Evolutionary conservation across 495 filamentous ascomycete species (phyloP).

Genomic region (Aspergillus ostianus): DNA sequence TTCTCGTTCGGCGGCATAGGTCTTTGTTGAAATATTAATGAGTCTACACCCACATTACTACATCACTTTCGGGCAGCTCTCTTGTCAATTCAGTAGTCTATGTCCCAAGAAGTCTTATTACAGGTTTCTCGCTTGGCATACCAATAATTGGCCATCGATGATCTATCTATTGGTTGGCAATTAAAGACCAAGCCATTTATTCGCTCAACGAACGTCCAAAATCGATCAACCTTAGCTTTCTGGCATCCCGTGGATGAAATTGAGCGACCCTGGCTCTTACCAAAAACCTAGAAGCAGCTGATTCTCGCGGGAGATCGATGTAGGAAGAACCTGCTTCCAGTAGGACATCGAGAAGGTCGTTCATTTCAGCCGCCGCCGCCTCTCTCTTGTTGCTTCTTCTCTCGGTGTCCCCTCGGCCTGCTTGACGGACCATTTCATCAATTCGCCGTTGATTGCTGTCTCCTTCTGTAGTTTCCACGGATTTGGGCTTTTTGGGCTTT

Average conservation of each 20-base stretch:
- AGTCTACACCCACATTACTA: background rate
- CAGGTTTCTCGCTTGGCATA: background rate
- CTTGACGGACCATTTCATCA: slow-evolving; percentile 62
- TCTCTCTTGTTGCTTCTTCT: slow-evolving; percentile 55
- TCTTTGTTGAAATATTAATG: background rate
- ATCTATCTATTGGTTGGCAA: background rate
- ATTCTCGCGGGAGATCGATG: slow-evolving; percentile 67
- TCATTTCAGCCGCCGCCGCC: slow-evolving; percentile 64
- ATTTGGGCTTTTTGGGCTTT: slow-evolving; percentile 61
- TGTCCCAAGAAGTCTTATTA: background rate
- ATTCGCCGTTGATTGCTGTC: slow-evolving; percentile 62
- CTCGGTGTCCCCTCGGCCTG: slow-evolving; percentile 24
- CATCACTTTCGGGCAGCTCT: background rate
- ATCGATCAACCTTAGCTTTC: slow-evolving; percentile 72
- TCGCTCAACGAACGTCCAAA: slow-evolving; percentile 78
- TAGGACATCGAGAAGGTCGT: slow-evolving; percentile 61
- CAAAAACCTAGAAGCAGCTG: slow-evolving; percentile 78
- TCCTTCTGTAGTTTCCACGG: slow-evolving; percentile 38
- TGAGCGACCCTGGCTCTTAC: slow-evolving; percentile 81
- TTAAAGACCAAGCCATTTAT: slow-evolving; percentile 25
- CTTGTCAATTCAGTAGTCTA: background rate
- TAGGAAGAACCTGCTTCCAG: slow-evolving; percentile 65
- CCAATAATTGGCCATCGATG: background rate
- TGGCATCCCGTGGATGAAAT: slow-evolving; percentile 82
- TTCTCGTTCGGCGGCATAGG: slow-evolving; percentile 1